phyloP scores from a whole-genome alignment of 371 early-diverging fungal species.

The Dinochytrium kinnereticum region DNA sequence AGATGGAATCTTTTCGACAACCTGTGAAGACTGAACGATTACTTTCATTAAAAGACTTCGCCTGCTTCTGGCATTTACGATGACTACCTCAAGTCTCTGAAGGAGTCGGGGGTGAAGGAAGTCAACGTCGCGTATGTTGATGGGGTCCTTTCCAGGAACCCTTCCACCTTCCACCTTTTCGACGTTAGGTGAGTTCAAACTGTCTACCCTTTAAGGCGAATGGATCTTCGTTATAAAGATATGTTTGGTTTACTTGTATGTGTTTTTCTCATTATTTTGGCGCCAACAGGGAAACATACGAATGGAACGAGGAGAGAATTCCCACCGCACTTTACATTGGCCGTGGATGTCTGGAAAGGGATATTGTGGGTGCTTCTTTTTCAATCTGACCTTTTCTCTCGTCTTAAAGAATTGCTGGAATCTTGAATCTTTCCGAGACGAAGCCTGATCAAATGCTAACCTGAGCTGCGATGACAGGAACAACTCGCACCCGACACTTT shows the following conservation, averaged over 20 bases:
- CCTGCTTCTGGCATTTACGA: conserved; percentile 29
- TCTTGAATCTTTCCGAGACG: no score
- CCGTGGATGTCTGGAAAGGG: conserved; percentile 53
- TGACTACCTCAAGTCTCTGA: conserved; percentile 37
- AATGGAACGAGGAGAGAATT: conserved; percentile 57
- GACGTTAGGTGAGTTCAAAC: conserved; percentile 48
- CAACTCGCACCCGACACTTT: conserved; percentile 43
- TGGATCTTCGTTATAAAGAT: not conserved
- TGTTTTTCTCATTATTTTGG: no score
- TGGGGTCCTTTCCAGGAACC: conserved; percentile 31
- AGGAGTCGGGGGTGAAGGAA: conserved; percentile 41
- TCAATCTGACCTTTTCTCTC: not conserved
- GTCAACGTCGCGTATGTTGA: conserved; percentile 42
- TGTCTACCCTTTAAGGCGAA: not conserved
- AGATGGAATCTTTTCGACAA: no score
- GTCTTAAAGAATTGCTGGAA: no score
- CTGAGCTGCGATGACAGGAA: conserved; percentile 41
- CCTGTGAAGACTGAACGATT: no score
- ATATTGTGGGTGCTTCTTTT: conserved; percentile 48
- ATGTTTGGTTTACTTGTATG: not conserved
- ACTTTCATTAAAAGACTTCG: not conserved
- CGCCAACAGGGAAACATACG: conserved; percentile 56
- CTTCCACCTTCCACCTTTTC: conserved; percentile 48
- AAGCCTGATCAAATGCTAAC: no score
- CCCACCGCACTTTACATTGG: conserved; percentile 55